These are phyloP conservation scores for Pelargonium fulgidum DNA, from an alignment of 441 rosid species.

Conservation along the genomic window DNA sequence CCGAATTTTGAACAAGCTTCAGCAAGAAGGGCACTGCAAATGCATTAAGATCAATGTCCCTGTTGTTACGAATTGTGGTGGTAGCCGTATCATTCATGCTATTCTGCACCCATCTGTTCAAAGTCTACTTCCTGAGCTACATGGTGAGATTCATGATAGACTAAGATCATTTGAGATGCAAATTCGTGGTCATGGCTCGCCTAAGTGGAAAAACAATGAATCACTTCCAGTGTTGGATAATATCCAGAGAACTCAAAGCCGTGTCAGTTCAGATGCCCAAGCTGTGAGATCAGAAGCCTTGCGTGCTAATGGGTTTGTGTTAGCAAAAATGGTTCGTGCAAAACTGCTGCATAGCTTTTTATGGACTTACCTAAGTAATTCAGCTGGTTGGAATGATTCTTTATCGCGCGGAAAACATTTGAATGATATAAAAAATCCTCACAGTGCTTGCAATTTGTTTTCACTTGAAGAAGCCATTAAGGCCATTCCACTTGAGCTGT, in stretches of 20 bases:
- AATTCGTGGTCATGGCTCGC: conserved; percentile 55
- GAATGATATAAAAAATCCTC: conserved; percentile 28
- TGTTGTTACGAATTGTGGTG: conserved; percentile 68
- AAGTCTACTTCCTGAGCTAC: conserved; percentile 48
- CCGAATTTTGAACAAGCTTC: conserved; percentile 69
- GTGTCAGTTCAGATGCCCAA: conserved; percentile 41
- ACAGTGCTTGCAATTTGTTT: conserved; percentile 46
- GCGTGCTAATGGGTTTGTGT: conserved; percentile 92
- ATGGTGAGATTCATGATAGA: conserved; percentile 63
- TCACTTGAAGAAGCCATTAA: conserved; percentile 71
- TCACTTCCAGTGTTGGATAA: conserved; percentile 60
- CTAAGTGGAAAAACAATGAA: conserved; percentile 43
- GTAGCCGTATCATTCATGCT: conserved; percentile 51
- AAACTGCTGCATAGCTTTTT: conserved; percentile 78
- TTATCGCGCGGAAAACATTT: conserved; percentile 32
- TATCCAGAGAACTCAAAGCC: conserved; percentile 56
- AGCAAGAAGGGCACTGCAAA: conserved; percentile 78
- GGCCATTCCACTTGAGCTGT: conserved; percentile 77
- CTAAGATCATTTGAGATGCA: conserved; percentile 76
- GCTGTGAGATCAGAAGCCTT: conserved; percentile 52
- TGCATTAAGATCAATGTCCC: conserved; percentile 58
- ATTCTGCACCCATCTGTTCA: conserved; percentile 81
- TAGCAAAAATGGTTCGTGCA: conserved; percentile 92
- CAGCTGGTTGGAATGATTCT: conserved; percentile 48
- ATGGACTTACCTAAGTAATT: conserved; percentile 59